These are phyloP conservation scores for Cryptosporidium viatorum DNA, from an alignment of 169 alveolate genomes.

Conservation along the genomic window DNA sequence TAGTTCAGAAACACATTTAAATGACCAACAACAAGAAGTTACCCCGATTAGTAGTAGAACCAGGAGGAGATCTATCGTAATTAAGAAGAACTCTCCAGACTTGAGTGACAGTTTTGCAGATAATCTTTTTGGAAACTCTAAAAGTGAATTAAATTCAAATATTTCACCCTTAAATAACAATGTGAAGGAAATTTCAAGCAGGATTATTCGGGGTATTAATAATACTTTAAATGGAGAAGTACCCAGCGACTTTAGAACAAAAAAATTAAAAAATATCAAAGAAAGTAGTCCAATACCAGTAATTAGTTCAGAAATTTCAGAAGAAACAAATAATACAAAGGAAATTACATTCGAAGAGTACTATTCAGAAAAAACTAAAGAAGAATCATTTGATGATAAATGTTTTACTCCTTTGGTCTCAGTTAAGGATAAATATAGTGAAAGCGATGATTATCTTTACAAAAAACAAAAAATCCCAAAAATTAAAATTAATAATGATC, in stretches of 20 bases:
- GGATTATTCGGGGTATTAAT: background rate
- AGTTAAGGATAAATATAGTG: background rate
- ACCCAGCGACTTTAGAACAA: background rate
- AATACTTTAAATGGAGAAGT: conserved; percentile 10
- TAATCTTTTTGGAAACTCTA: background rate
- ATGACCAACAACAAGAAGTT: background rate
- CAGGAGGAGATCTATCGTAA: background rate
- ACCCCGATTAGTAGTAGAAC: background rate
- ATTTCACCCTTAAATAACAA: background rate
- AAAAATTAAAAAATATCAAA: background rate
- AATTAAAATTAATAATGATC: background rate
- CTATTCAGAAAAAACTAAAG: background rate
- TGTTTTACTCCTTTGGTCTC: background rate
- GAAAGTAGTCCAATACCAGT: background rate
- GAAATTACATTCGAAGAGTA: conserved; percentile 10
- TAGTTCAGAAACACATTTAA: background rate
- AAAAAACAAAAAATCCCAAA: background rate
- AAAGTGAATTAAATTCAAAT: background rate
- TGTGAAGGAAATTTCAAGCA: background rate
- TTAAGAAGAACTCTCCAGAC: background rate
- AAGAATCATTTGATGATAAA: background rate
- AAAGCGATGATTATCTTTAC: background rate
- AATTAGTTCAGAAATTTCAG: background rate
- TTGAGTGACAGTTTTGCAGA: background rate
- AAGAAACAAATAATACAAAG: background rate